Base-by-base conservation (phyloP, 75 land plant genomes). In the Larix kaempferi region DNA sequence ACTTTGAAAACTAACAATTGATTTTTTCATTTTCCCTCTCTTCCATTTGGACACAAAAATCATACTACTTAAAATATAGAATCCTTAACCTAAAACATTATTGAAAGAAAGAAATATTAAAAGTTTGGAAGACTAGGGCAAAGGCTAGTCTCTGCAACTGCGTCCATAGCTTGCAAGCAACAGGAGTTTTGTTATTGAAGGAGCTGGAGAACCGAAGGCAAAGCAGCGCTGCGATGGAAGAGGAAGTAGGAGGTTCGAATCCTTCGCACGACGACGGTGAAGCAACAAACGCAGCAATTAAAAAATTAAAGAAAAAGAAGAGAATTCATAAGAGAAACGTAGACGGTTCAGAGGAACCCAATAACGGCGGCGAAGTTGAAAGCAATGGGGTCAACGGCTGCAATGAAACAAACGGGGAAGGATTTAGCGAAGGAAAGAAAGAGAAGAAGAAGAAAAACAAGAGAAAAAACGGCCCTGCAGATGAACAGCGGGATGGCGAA, bases 281-380 rank as follows among this genome's bases (percentile, higher is more conserved):
- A 49, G 54, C 54, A 49, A 49, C 54, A 49, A 49, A 49, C 23
- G 22, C 6, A 0, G 72, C 29, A 17, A 17, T 15, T 15, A 29
- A 27, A 10, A 64, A 5, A 64, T 5, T 37, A 11, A 67, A 67
- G 72, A 67, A 39, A 67, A 21, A 23, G 49, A 67, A 67, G 39
- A 67, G 17, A 67, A 17, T 16, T 67, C 25, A 17, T 1, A 37
- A 67, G 8, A 67, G 17, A 35, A 64, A 67, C 49, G 72, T 6
- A 39, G 39, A 19, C 11, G 21, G 21, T 39, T n/a, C 44, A 77
- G 76, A 74, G 77, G 77, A 73, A 11, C 37, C 12, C 37, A 52
- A 57, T 66, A 74, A 61, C 26, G 60, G 60, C 67, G 78, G 76
- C 17, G 58, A 61, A 61, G 57, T 58, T 39, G 73, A 62, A 75